Conservation (phyloP, 148 eudicot species). For the Vaccinium vitisidaea region DNA sequence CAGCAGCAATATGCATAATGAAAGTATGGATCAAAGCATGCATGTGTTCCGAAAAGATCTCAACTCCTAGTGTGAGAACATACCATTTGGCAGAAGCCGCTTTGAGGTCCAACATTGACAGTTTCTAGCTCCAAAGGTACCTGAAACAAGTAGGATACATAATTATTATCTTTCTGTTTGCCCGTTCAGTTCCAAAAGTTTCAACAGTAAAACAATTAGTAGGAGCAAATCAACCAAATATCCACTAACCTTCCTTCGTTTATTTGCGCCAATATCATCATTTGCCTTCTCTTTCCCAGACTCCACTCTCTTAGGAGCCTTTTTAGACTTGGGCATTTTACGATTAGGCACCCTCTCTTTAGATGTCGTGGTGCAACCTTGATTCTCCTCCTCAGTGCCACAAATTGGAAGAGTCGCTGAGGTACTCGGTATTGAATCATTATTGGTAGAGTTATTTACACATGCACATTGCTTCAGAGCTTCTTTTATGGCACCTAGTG, state of each 20-base stretch:
- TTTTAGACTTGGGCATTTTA: conserved; percentile 23
- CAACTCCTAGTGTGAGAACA: conserved; percentile 6
- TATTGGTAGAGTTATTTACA: conserved; percentile 29
- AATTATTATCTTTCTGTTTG: conserved; percentile 8
- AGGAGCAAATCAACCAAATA: not conserved
- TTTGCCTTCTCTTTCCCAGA: conserved; percentile 30
- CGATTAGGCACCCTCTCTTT: conserved; percentile 26
- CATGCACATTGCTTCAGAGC: conserved; percentile 45
- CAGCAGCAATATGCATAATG: not conserved
- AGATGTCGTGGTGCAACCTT: conserved; percentile 25
- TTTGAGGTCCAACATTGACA: conserved; percentile 28
- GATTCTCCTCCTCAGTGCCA: conserved; percentile 38
- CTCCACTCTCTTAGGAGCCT: conserved; percentile 28
- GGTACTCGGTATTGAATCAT: conserved; percentile 33
- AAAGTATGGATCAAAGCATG: conserved; percentile 7
- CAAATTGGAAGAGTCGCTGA: conserved; percentile 21
- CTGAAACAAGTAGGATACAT: conserved; percentile 22
- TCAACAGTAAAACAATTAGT: not conserved
- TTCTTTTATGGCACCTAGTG: conserved; percentile 45
- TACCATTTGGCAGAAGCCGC: conserved; percentile 39
- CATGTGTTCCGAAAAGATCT: not conserved
- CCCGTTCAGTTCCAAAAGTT: not conserved
- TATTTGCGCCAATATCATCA: conserved; percentile 21
- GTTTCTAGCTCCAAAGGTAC: conserved; percentile 33
- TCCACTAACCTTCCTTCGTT: conserved; percentile 37